A percentile compares a stretch with the other conserved stretches of the same genome.
Evolutionary conservation across 805 yeast genomes (phyloP).

Genomic region (Candida easanensis): DNA sequence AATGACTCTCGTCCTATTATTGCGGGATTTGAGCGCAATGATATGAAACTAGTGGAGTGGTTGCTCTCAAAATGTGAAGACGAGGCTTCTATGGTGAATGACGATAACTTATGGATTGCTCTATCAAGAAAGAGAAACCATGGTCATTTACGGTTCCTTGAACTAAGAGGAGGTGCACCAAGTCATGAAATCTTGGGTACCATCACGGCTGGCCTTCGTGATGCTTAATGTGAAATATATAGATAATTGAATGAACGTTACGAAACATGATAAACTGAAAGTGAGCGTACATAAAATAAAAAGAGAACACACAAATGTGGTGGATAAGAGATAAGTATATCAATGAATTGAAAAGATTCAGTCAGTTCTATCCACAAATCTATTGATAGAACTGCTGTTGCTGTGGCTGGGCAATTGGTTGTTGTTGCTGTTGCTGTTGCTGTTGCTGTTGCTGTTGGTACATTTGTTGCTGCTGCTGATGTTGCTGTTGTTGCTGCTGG

Average conservation of each 20-base stretch:
- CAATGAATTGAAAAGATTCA: background rate
- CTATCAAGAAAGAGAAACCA: slow-evolving; percentile 9
- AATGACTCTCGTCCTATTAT: slow-evolving; percentile 17
- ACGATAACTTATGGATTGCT: slow-evolving; percentile 22
- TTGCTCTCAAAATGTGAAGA: slow-evolving; percentile 11
- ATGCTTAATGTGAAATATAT: too few relatives aligned
- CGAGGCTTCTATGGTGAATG: slow-evolving; percentile 10
- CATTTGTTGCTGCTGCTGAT: slow-evolving; percentile 13
- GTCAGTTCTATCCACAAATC: background rate
- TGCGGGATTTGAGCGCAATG: slow-evolving; percentile 11
- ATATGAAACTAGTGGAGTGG: slow-evolving; percentile 18
- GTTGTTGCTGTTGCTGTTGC: slow-evolving; percentile 10
- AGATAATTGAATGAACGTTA: too few relatives aligned
- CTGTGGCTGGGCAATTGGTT: slow-evolving; percentile 8
- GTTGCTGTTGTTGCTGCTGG: slow-evolving; percentile 11
- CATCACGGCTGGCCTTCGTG: slow-evolving; percentile 1
- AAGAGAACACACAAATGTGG: background rate
- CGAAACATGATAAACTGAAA: background rate
- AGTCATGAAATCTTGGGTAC: slow-evolving; percentile 16
- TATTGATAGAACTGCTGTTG: slow-evolving; percentile 18
- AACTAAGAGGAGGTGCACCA: slow-evolving; percentile 24
- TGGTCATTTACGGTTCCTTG: slow-evolving; percentile 13
- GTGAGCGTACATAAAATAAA: background rate
- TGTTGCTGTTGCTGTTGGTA: slow-evolving; percentile 11
- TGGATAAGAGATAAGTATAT: background rate